phyloP scores from a whole-genome alignment of 2,329 filamentous ascomycete species.

The Epichloe aotearoae region DNA sequence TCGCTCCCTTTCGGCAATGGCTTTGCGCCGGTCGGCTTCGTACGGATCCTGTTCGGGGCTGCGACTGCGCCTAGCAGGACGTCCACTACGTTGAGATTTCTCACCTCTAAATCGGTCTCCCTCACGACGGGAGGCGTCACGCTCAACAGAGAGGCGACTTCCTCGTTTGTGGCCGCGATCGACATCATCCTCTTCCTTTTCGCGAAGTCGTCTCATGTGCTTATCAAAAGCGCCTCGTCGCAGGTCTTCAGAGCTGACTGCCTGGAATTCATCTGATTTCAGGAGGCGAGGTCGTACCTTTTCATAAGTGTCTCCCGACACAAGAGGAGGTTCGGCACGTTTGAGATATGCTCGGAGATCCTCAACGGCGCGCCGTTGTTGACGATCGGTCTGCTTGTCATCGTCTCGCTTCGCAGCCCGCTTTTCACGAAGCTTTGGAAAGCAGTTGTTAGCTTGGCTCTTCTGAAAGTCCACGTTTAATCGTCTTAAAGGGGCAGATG shows the following conservation, averaged over 20 bases:
- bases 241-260: slow-evolving; percentile 68
- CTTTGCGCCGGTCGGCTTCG: slow-evolving; percentile 87
- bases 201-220: slow-evolving; percentile 75
- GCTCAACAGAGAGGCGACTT: slow-evolving; percentile 40
- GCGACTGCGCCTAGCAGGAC: slow-evolving; percentile 55
- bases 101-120: slow-evolving; percentile 46
- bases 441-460: not conserved
- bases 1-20: slow-evolving; percentile 84
- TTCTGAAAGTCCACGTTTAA: too few relatives aligned
- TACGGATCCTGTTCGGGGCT: slow-evolving; percentile 90
- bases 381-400: slow-evolving; percentile 71
- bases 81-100: slow-evolving; percentile 46
- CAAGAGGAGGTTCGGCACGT: slow-evolving; percentile 74
- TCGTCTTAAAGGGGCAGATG: not conserved
- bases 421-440: slow-evolving; percentile 62
- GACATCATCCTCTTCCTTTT: slow-evolving; percentile 76
- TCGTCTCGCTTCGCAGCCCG: slow-evolving; percentile 71
- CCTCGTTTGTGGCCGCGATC: slow-evolving; percentile 51
- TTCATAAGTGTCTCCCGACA: slow-evolving; percentile 72
- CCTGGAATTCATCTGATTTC: slow-evolving; percentile 72
- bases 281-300: slow-evolving; percentile 69
- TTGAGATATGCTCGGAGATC: slow-evolving; percentile 77
- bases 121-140: slow-evolving; percentile 46
- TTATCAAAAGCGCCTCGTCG: slow-evolving; percentile 83
- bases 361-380: slow-evolving; percentile 75